phyloP scores from a whole-genome alignment of 176 grass and related monocot species.

The Stipa capillata region DNA sequence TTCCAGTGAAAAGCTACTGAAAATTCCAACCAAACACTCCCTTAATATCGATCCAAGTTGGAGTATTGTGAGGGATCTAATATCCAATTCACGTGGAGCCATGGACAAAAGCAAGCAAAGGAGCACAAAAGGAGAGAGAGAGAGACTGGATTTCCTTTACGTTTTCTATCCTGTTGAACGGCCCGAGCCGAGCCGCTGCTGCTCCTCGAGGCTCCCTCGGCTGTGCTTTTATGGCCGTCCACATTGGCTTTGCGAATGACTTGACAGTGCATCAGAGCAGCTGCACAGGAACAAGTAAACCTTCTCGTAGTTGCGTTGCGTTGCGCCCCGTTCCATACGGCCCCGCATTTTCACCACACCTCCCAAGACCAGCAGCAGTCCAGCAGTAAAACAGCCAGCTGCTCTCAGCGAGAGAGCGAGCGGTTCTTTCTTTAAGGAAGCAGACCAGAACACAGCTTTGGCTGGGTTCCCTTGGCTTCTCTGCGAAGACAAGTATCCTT shows the following conservation, averaged over 20 bases:
- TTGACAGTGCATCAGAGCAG: neutral
- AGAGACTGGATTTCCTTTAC: neutral
- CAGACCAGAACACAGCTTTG: neutral
- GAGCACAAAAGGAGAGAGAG: neutral
- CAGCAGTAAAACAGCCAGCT: constrained; percentile 1
- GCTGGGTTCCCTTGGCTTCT: neutral
- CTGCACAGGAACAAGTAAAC: too few species aligned
- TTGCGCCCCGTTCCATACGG: neutral
- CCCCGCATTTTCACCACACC: constrained; percentile 19
- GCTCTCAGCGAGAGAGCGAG: neutral
- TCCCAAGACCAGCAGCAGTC: neutral
- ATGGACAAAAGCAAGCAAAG: too few species aligned
- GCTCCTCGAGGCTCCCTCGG: neutral
- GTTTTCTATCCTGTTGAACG: neutral
- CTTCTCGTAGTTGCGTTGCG: neutral
- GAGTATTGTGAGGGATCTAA: too few species aligned
- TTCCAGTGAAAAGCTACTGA: too few species aligned
- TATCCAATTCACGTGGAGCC: too few species aligned
- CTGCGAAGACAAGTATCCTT: constrained; percentile 4
- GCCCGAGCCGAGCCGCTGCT: neutral
- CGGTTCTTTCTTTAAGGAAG: constrained; percentile 33
- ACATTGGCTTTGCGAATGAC: neutral
- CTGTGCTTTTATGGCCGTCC: neutral
- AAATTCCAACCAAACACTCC: too few species aligned
- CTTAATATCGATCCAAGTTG: too few species aligned